phyloP scores from a whole-genome alignment of 441 rosid species.

The Syzygium malaccense region DNA sequence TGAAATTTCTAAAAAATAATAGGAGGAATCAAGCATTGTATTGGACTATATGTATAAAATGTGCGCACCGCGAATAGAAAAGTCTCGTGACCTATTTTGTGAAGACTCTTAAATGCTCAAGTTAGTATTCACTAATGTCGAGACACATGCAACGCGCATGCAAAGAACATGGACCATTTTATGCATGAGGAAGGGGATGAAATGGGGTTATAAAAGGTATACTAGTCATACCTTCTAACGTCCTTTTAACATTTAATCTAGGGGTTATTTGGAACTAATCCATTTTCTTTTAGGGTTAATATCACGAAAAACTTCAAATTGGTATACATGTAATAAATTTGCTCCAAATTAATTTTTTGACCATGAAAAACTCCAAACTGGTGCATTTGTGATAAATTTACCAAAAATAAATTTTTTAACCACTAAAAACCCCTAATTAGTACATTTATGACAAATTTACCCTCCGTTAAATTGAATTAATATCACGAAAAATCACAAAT shows the following conservation, averaged over 20 bases:
- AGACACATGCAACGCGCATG: background rate
- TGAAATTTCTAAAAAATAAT: background rate
- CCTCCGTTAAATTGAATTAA: no score
- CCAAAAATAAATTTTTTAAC: no score
- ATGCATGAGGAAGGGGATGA: background rate
- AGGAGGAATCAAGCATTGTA: background rate
- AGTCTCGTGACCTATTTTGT: background rate
- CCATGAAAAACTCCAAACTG: no score
- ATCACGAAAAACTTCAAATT: no score
- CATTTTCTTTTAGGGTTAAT: background rate
- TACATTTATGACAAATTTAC: no score
- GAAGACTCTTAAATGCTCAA: background rate
- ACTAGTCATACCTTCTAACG: background rate
- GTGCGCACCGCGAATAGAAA: background rate
- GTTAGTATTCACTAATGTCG: background rate
- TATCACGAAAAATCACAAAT: no score
- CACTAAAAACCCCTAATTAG: no score
- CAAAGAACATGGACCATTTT: background rate
- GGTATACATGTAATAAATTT: no score
- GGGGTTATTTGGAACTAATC: background rate
- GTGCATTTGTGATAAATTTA: no score
- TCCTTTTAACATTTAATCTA: background rate
- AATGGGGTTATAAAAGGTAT: background rate
- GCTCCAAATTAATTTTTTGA: no score
- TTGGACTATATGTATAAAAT: background rate